These are phyloP conservation scores for Jatropha curcas DNA, from an alignment of 345 rosid genomes.

Conservation along the genomic window DNA sequence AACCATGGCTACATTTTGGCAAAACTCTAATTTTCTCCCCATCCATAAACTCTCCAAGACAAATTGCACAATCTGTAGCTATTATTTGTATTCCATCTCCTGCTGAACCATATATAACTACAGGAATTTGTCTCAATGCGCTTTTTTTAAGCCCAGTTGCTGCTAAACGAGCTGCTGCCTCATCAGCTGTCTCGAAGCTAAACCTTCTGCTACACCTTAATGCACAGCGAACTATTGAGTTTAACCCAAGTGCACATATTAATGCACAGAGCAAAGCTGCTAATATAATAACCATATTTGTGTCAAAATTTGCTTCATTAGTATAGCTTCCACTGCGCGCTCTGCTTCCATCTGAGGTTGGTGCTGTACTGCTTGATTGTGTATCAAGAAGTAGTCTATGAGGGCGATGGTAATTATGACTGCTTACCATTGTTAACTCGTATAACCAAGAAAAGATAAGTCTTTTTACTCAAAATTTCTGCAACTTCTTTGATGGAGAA, in stretches of 20 bases:
- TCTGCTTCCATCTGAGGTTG: constrained; percentile 31
- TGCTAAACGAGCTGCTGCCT: constrained; percentile 15
- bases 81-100: not conserved
- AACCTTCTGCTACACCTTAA: constrained; percentile 28
- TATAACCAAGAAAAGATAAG: no score
- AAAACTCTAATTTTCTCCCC: constrained; percentile 30
- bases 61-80: constrained; percentile 30
- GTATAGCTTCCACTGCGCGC: constrained; percentile 17
- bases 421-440: constrained; percentile 22
- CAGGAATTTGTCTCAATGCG: constrained; percentile 25
- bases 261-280: constrained; percentile 34
- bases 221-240: constrained; percentile 30
- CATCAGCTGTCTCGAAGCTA: constrained; percentile 19
- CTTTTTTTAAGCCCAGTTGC: constrained; percentile 27
- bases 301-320: constrained; percentile 44
- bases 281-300: constrained; percentile 31
- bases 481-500: no score
- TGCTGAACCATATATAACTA: constrained; percentile 21
- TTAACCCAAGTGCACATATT: constrained; percentile 27
- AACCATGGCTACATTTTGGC: constrained; percentile 26
- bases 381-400: constrained; percentile 46
- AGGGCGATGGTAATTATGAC: constrained; percentile 29
- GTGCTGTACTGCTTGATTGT: constrained; percentile 20
- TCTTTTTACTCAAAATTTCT: not conserved
- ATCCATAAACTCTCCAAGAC: constrained; percentile 23